Evolutionary conservation across 2,329 filamentous ascomycete species (phyloP), one percentile per base, ranked within the genome.

Genomic region (Rhynchosporium agropyri): DNA sequence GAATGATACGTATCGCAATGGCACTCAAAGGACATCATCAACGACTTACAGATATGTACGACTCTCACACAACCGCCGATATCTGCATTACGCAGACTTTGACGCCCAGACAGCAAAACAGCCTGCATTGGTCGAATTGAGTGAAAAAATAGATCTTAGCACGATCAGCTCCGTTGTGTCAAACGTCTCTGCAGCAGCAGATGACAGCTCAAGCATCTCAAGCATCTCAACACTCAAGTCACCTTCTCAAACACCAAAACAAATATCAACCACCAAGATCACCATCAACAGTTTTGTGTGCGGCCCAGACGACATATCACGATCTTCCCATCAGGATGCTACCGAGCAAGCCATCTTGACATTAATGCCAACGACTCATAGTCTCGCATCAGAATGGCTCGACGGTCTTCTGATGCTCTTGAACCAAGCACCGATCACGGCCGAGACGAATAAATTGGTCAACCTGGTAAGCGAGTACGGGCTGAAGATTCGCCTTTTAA

Each of bases 371-470:
- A 80, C 87, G 63, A 90, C 87, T 63, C 89, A 95, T 74, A 91
- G 87, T 67, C 79, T 95, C 54, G 95, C 95, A 9, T 96, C 92
- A 0, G 95, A 99, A 77, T 99, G 95, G 95, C 83, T 99, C 4
- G 95, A 99, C 75, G 95, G 95, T 0, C 79, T 99, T 67, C 82
- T 98, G 62, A 96, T 99, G 92, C 81, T 99, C 60, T 83, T 99
- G 29, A 92, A 96, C 73, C 95, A 99, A 77, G 87, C 93, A 63
- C 95, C 95, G 26, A 97, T 99, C 74, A 99, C 95, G n/a, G 86
- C 92, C 2, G 94, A 98, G 78, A 98, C 95, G 42, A 94, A 89
- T 74, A 96, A 95, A 76, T 79, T 98, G 65, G 89, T 97, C 60
- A 87, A 88, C 61, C 79, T 97, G 71, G 90, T 98, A 64, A 87